Evolutionary conservation across 805 yeast species (phyloP), one percentile per base, ranked within the genome.

Genomic region (Candida insectorum): DNA sequence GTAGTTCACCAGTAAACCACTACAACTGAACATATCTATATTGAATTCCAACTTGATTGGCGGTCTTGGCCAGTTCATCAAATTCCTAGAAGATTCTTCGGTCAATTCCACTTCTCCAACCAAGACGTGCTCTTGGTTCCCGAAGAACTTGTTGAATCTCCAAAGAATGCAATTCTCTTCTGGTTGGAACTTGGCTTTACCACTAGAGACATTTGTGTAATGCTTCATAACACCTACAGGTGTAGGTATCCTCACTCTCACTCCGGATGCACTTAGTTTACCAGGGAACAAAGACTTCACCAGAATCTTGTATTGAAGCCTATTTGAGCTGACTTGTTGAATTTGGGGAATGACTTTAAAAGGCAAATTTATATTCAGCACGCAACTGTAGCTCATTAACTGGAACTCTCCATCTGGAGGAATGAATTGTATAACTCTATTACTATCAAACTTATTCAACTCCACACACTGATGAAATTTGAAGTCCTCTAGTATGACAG

Each of bases 401-500:
- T 86, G 91, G 52, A 86, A 85, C 32, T 78, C 76, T 0, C 95
- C 95, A 58, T 87, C 95, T 1, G 96, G 96, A 2, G 96, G 96
- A 6, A 79, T 65, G 45, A 88, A 87, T 31, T 71, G 75, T 37
- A 88, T 81, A 13, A 75, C 61, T 26, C 82, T 63, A 14, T 80
- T 77, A 10, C 65, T 49, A 38, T 84, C 86, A 54, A 81, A 85
- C 45, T 75, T 73, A 40, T 73, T 75, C 34, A 86, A 62, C 39
- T 80, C 79, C 17, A 87, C 96, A 56, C 95, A 85, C 47, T 85
- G 89, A 57, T 87, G 96, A 58, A 87, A 83, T 43, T 82, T 85
- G 47, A 85, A 79, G 54, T 87, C 94, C 45, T 82, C 85, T 8
- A 88, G 60, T 0, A 69, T 49, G 4, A 79, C 84, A 2, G 16